A percentile compares a stretch with the other conserved stretches of the same genome.
These are phyloP conservation scores for Dryadomyces quercivorus DNA, from an alignment of 2,329 filamentous ascomycete species.

Conservation along the genomic window DNA sequence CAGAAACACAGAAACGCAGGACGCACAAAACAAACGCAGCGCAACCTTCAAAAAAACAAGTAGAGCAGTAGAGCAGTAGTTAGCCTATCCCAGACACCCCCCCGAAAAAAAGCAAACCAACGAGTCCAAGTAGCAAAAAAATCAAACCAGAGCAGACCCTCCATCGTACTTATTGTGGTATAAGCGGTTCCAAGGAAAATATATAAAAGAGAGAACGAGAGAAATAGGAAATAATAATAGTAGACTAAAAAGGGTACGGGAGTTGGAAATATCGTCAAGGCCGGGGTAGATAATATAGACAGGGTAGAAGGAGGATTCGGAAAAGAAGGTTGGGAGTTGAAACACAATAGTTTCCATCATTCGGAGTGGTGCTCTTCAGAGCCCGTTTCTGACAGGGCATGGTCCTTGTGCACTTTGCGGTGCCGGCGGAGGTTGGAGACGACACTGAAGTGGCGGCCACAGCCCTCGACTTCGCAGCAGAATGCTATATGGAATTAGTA, in stretches of 20 bases:
- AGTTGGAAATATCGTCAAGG: not conserved
- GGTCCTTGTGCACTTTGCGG: conserved; percentile 88
- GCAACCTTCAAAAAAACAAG: too few relatives aligned
- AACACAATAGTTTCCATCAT: conserved; percentile 16
- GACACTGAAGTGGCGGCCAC: conserved; percentile 91
- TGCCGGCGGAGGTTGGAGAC: conserved; percentile 92
- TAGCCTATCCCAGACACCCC: too few relatives aligned
- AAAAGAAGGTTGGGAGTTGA: not conserved
- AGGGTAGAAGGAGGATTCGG: not conserved
- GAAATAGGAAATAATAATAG: not conserved
- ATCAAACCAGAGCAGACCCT: not conserved
- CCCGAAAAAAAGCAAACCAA: not conserved
- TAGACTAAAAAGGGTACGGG: not conserved
- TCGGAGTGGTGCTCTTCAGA: conserved; percentile 53
- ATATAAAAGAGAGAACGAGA: not conserved
- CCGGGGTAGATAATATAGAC: not conserved
- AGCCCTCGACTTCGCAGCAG: conserved; percentile 86
- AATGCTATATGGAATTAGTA: conserved; percentile 49
- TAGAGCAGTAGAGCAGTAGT: too few relatives aligned
- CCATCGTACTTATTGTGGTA: conserved; percentile 1
- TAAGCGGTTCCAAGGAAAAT: not conserved
- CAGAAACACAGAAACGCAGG: not conserved
- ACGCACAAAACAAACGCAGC: not conserved
- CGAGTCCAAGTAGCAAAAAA: not conserved
- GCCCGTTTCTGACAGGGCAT: conserved; percentile 49